Evolutionary conservation across 2,329 filamentous ascomycete species (phyloP).

Genomic region (Penicillium sp.): DNA sequence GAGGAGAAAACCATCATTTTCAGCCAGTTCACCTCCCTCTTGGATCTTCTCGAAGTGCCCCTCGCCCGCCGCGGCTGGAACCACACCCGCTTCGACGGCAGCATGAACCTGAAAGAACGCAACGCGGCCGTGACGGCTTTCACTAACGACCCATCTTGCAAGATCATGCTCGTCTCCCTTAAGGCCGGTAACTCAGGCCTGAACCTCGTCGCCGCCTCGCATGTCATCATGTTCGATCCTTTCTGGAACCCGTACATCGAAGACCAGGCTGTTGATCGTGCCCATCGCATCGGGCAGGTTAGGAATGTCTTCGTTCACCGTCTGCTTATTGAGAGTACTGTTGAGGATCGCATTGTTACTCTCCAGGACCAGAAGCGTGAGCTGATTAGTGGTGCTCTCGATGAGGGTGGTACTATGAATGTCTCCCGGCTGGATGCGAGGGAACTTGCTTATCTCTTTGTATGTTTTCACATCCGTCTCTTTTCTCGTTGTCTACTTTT

Average conservation of each 20-base stretch:
- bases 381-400: slow-evolving; percentile 74
- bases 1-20: slow-evolving; percentile 79
- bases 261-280: slow-evolving; percentile 86
- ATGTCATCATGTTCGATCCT: slow-evolving; percentile 86
- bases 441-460: slow-evolving; percentile 71
- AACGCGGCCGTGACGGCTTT: slow-evolving; percentile 67
- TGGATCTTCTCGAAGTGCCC: slow-evolving; percentile 74
- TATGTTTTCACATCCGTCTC: slow-evolving; percentile 19
- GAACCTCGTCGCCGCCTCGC: slow-evolving; percentile 77
- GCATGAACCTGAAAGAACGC: slow-evolving; percentile 65
- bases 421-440: slow-evolving; percentile 63
- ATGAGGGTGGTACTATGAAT: slow-evolving; percentile 67
- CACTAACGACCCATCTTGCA: slow-evolving; percentile 57
- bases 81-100: slow-evolving; percentile 72
- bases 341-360: slow-evolving; percentile 80
- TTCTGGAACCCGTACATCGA: slow-evolving; percentile 96
- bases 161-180: slow-evolving; percentile 73
- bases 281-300: slow-evolving; percentile 81
- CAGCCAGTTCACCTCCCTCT: slow-evolving; percentile 74
- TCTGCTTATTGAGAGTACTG: slow-evolving; percentile 70
- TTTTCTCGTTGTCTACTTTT: neutral
- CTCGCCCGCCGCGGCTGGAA: slow-evolving; percentile 57
- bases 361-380: slow-evolving; percentile 76
- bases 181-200: slow-evolving; percentile 82
- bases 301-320: slow-evolving; percentile 74